Base-by-base conservation (phyloP, 1,284 basidiomycete species). In the Inonotus hispidus region DNA sequence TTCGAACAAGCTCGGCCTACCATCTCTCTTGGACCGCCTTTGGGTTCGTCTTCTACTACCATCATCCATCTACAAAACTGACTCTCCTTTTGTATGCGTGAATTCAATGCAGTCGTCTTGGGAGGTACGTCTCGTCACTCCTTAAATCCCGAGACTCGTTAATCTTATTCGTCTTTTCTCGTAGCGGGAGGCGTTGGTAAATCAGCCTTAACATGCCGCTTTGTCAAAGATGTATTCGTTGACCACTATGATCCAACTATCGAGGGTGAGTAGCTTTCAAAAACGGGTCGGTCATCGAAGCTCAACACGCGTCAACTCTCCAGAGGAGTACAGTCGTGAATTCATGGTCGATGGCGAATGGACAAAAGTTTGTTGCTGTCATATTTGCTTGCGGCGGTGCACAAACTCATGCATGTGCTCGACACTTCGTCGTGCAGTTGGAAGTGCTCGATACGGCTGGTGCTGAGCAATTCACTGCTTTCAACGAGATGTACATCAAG, bases 361-460 rank as follows among this genome's bases (percentile, higher is more conserved):
- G 60, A 77, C 78, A 66, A 79, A 78, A 68, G 83, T 84, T 68
- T 66, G 82, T 58, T 27, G 49, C 25, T 50, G 45, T 23, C 23
- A 14, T 7, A 11, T 6, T 10, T 16, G n/a, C 35, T n/a, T 43
- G 7, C 41, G 19, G 6, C 7, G 7, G 2, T 41, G 25, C n/a
- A 14, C 55, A 56, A 55, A 13, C 41, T 32, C 50, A n/a, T 37
- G 2, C 27, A 25, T 45, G 23, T 38, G 11, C 41, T 16, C 35
- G 13, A 50, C 7, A 35, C 10, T 46, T 50, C 54, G 55, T 47
- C 56, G 8, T 64, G 32, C 71, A 90, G 86, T 82, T 94, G 60
- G 91, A 95, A 70, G 86, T 95, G 41, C 73, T 94, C 59, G 93
- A 95, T 71, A 95, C 93, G 13, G 93, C 93, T 19, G 93, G 93